Evolutionary conservation across 331 rosid genomes (phyloP).

Genomic region (Prunus yedoensis): DNA sequence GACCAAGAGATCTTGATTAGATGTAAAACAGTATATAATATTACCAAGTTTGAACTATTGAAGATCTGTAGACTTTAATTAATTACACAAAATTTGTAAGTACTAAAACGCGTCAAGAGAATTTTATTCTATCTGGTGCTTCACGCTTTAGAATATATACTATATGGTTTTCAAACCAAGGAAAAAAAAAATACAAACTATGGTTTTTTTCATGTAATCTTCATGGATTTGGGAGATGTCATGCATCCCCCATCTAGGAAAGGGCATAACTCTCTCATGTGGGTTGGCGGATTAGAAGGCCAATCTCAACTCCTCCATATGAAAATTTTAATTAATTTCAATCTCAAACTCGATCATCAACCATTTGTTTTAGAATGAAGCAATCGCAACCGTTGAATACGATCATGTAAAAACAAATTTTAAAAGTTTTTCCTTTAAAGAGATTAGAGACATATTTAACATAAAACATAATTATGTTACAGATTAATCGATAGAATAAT

Average conservation of each 20-base stretch:
- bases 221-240: neutral
- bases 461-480: too few relatives aligned
- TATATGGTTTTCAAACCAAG: neutral
- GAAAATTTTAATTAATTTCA: neutral
- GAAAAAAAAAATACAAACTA: neutral
- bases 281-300: neutral
- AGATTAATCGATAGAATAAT: neutral
- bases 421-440: too few relatives aligned
- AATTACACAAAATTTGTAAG: neutral
- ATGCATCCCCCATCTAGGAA: neutral
- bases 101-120: constrained; percentile 19
- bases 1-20: neutral
- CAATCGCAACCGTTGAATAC: too few relatives aligned
- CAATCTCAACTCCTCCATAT: neutral
- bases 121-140: constrained; percentile 8
- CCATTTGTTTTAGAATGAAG: too few relatives aligned
- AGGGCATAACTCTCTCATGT: neutral
- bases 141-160: neutral
- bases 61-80: too few relatives aligned
- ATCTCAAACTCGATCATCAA: neutral
- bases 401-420: too few relatives aligned
- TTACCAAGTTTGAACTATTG: too few relatives aligned
- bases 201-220: constrained; percentile 4
- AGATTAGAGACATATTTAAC: too few relatives aligned
- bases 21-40: too few relatives aligned